Base-by-base conservation (phyloP, 1,139 yeast genomes). In the Casaregolazyma suthepensis region DNA sequence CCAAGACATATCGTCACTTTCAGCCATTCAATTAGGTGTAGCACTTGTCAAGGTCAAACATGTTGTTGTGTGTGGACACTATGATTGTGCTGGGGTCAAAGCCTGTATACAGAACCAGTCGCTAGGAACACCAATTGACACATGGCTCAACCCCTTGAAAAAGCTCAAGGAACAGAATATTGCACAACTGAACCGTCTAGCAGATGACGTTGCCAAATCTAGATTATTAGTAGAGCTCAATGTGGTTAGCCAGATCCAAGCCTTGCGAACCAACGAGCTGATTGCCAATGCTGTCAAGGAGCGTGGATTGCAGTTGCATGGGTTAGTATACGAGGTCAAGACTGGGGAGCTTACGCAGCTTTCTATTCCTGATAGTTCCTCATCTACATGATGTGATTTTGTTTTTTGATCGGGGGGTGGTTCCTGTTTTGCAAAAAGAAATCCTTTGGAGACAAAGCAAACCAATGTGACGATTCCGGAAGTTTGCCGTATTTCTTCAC, bases 41-140 rank as follows among this genome's bases (percentile, higher is more conserved):
- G 93, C 89, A 63, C 91, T 86, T 18, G 76, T 93, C 59, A 85
- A 87, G 66, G 96, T 94, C 40, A 79, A 78, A 61, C 89, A 87
- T 65, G 83, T 93, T 56, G 79, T 93, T 55, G 88, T 93, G 9
- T 90, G 97, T 71, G 99, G 99, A n/a, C 99, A 93, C 73, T 87
- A 96, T 38, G 96, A 90, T 71, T 93, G 99, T 75, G 98, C 98
- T 51, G 99, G 98, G 35, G 82, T 90, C 55, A 85, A 91, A 84
- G 93, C 96, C 22, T 85, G 95, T 17, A 72, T 93, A 55, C 78
- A 85, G 5, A 78, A 82, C 56, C 82, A 83, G 62, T 79, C 80
- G 58, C 77, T 87, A 48, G 87, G 88, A 35, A 91, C 93, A 29
- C 84, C 83, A 20, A 75, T 87, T 57, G 93, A 86, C 69, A 79